A percentile compares a stretch with the other conserved stretches of the same genome.
Evolutionary conservation across 768 basidiomycete genomes (phyloP).

Genomic region (Tephrocybe sp.): DNA sequence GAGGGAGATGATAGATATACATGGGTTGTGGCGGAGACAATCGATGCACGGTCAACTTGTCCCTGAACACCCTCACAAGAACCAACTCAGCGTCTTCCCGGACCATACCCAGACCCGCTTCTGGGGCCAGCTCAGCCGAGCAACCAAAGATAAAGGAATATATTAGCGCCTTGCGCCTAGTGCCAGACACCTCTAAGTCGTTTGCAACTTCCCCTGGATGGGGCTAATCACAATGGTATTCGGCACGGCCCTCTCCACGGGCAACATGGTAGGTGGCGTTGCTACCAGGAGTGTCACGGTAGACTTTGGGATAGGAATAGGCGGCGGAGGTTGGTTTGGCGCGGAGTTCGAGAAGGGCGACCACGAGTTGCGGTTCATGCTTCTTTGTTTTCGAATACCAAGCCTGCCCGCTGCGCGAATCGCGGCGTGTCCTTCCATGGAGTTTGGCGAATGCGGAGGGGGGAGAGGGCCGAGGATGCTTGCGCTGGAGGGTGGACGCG

Average conservation of each 20-base stretch:
- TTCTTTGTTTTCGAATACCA: conserved; percentile 46
- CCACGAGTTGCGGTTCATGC: conserved; percentile 54
- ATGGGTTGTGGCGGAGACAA: no score
- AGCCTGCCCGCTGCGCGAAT: conserved; percentile 55
- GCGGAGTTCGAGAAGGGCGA: conserved; percentile 25
- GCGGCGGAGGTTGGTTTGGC: neutral
- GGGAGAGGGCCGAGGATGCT: conserved; percentile 19
- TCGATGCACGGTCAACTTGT: no score
- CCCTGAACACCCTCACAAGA: no score
- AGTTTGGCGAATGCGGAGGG: conserved; percentile 6
- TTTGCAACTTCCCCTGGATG: conserved; percentile 10
- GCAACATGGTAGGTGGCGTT: conserved; percentile 6
- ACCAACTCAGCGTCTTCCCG: neutral
- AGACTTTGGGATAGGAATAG: neutral
- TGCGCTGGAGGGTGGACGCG: conserved; percentile 17
- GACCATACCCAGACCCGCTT: neutral
- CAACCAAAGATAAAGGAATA: neutral
- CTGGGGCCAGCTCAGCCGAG: neutral
- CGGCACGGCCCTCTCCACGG: neutral
- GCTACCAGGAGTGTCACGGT: conserved; percentile 11
- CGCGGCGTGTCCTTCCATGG: conserved; percentile 33
- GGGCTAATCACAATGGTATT: conserved; percentile 18
- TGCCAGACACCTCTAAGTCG: conserved; percentile 3
- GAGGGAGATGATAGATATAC: neutral
- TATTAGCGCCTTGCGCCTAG: neutral